A percentile compares a stretch with the other conserved stretches of the same genome.
Conservation (phyloP, 2,329 filamentous ascomycete genomes). For the Bipolaris victoriae region DNA sequence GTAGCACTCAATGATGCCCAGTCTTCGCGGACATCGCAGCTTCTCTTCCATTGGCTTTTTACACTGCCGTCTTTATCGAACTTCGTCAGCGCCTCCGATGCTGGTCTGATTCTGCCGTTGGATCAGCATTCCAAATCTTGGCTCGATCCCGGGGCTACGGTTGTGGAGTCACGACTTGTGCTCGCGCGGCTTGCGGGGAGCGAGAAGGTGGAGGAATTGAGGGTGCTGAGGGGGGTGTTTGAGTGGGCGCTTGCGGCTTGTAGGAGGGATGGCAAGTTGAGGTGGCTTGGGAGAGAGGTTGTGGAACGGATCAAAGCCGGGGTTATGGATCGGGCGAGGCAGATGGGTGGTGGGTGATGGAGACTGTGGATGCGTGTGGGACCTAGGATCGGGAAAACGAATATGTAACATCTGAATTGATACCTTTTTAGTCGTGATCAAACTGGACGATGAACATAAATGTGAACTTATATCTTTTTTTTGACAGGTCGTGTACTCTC, state of each 20-base stretch:
- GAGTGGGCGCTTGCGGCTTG: slow-evolving; percentile 64
- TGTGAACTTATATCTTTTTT: too few species aligned
- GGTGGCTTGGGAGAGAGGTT: slow-evolving; percentile 64
- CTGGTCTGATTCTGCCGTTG: slow-evolving; percentile 50
- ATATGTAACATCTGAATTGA: background rate
- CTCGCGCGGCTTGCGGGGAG: slow-evolving; percentile 59
- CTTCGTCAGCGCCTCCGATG: slow-evolving; percentile 64
- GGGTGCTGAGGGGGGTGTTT: slow-evolving; percentile 69
- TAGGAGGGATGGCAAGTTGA: slow-evolving; percentile 48
- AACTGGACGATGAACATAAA: too few species aligned
- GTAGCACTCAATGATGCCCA: slow-evolving; percentile 71
- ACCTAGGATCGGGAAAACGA: background rate
- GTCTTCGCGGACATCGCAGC: slow-evolving; percentile 40
- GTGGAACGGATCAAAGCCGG: slow-evolving; percentile 61
- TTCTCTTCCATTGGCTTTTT: slow-evolving; percentile 77
- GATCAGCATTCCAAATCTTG: slow-evolving; percentile 55
- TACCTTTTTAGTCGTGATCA: too few species aligned
- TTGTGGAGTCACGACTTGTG: slow-evolving; percentile 74
- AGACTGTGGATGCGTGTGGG: background rate
- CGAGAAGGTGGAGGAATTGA: slow-evolving; percentile 53
- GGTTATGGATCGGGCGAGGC: slow-evolving; percentile 51
- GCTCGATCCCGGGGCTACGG: slow-evolving; percentile 62
- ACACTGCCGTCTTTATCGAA: slow-evolving; percentile 60
- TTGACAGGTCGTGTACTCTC: background rate
- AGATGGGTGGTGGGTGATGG: slow-evolving; percentile 16